phyloP scores from a whole-genome alignment of 2,329 filamentous ascomycete genomes.

The Colletotrichum truncatum region DNA sequence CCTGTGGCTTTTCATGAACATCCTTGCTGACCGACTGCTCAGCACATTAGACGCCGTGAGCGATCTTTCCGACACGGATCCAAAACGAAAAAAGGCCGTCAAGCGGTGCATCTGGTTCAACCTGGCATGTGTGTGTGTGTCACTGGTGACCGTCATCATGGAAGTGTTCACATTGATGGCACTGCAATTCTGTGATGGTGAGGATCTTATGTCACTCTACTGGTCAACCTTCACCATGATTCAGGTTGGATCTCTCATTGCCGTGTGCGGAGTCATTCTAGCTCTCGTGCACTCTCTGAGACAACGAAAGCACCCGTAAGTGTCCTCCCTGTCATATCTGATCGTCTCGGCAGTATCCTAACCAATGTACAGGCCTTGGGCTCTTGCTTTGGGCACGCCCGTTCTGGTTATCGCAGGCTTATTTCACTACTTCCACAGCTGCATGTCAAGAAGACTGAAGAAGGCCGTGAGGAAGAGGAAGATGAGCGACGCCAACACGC shows the following conservation, averaged over 20 bases:
- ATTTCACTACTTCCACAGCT: slow-evolving; percentile 57
- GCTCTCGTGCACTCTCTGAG: slow-evolving; percentile 59
- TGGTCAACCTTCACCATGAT: slow-evolving; percentile 71
- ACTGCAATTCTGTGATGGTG: slow-evolving; percentile 67
- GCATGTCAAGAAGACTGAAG: slow-evolving; percentile 46
- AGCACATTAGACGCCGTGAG: slow-evolving; percentile 48
- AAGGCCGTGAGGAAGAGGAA: slow-evolving; percentile 37
- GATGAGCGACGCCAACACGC: slow-evolving; percentile 35
- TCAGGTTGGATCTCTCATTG: slow-evolving; percentile 66
- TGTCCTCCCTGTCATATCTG: slow-evolving; percentile 10
- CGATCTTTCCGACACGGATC: slow-evolving; percentile 41
- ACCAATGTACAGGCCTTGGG: slow-evolving; percentile 56
- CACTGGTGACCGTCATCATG: slow-evolving; percentile 57
- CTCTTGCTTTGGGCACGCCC: slow-evolving; percentile 66
- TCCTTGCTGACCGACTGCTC: background rate
- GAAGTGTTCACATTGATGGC: slow-evolving; percentile 64
- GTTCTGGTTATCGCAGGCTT: slow-evolving; percentile 67
- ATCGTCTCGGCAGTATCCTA: slow-evolving; percentile 5
- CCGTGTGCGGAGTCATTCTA: slow-evolving; percentile 65
- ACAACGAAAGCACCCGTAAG: slow-evolving; percentile 61
- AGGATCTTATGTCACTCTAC: slow-evolving; percentile 67
- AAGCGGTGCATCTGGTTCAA: slow-evolving; percentile 53
- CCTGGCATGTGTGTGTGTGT: slow-evolving; percentile 52
- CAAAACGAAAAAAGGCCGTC: slow-evolving; percentile 47
- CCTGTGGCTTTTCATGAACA: background rate